Evolutionary conservation across 805 yeast genomes (phyloP).

Genomic region (Wickerhamiella slavikovae): DNA sequence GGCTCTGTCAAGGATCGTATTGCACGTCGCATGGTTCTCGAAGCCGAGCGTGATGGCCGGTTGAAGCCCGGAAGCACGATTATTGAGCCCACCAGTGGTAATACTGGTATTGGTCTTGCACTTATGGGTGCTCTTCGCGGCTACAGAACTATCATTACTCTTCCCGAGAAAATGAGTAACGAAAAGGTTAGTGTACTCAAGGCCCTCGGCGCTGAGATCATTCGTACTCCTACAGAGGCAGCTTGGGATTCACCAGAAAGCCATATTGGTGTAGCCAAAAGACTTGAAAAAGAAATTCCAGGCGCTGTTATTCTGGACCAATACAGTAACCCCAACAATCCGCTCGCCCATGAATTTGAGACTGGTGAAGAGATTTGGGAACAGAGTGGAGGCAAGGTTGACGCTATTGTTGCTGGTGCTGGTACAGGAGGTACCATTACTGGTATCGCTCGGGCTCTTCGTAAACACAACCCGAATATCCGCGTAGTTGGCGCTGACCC

Average conservation of each 20-base stretch:
- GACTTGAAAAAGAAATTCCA: slow-evolving; percentile 64
- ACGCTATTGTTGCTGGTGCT: slow-evolving; percentile 73
- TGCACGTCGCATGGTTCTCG: slow-evolving; percentile 69
- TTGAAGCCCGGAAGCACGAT: slow-evolving; percentile 65
- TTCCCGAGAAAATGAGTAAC: slow-evolving; percentile 84
- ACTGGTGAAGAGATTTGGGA: slow-evolving; percentile 76
- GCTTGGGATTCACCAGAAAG: slow-evolving; percentile 88
- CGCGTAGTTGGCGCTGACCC: slow-evolving; percentile 70
- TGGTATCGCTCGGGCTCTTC: slow-evolving; percentile 60
- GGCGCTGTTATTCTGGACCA: slow-evolving; percentile 72
- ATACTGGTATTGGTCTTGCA: slow-evolving; percentile 82
- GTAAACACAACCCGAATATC: slow-evolving; percentile 44
- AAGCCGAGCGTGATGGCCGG: slow-evolving; percentile 58
- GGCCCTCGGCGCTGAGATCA: slow-evolving; percentile 78
- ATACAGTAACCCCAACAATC: slow-evolving; percentile 59
- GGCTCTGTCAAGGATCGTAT: slow-evolving; percentile 82
- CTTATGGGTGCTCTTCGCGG: slow-evolving; percentile 74
- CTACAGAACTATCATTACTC: slow-evolving; percentile 66
- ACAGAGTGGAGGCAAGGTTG: slow-evolving; percentile 51
- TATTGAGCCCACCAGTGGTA: slow-evolving; percentile 81
- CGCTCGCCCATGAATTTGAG: slow-evolving; percentile 64
- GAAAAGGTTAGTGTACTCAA: slow-evolving; percentile 75
- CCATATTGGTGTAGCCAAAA: slow-evolving; percentile 72
- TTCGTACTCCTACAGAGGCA: slow-evolving; percentile 81
- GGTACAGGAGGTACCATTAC: slow-evolving; percentile 88